Conservation (phyloP, 2,329 filamentous ascomycete species). For the Pezicula neosporulosa region DNA sequence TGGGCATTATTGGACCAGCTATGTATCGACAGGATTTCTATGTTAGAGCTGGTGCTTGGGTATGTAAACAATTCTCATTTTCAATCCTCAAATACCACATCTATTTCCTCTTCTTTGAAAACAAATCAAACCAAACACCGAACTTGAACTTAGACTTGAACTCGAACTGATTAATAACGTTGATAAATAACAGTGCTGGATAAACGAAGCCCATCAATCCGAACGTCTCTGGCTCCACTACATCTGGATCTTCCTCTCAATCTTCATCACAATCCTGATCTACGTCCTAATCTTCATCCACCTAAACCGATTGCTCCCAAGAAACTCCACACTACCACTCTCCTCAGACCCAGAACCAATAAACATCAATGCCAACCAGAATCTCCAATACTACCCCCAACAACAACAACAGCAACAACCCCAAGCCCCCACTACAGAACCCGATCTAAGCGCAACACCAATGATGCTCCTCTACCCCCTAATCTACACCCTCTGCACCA, state of each 20-base stretch:
- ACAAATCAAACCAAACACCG: too few species aligned
- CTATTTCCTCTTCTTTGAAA: too few species aligned
- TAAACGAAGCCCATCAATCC: slow-evolving; percentile 48
- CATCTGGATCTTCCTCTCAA: slow-evolving; percentile 56
- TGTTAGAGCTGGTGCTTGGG: slow-evolving; percentile 63
- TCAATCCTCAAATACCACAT: neutral
- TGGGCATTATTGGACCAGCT: slow-evolving; percentile 47
- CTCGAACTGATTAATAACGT: slow-evolving; percentile 2
- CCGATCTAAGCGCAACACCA: slow-evolving; percentile 19
- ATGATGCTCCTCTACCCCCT: slow-evolving; percentile 66
- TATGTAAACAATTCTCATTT: slow-evolving; percentile 31
- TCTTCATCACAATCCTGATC: slow-evolving; percentile 45
- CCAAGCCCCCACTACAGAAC: neutral
- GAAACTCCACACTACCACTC: neutral
- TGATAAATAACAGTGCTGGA: slow-evolving; percentile 51
- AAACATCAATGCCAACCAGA: too few species aligned
- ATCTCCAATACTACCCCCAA: too few species aligned
- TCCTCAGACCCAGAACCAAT: neutral
- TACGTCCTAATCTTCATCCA: slow-evolving; percentile 35
- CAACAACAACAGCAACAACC: too few species aligned
- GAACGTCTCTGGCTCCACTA: slow-evolving; percentile 61
- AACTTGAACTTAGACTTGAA: too few species aligned
- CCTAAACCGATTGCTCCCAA: slow-evolving; percentile 8
- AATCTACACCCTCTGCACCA: slow-evolving; percentile 67
- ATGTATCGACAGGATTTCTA: slow-evolving; percentile 43